Evolutionary conservation across 345 rosid genomes (phyloP).

Genomic region (Syzygium grande): DNA sequence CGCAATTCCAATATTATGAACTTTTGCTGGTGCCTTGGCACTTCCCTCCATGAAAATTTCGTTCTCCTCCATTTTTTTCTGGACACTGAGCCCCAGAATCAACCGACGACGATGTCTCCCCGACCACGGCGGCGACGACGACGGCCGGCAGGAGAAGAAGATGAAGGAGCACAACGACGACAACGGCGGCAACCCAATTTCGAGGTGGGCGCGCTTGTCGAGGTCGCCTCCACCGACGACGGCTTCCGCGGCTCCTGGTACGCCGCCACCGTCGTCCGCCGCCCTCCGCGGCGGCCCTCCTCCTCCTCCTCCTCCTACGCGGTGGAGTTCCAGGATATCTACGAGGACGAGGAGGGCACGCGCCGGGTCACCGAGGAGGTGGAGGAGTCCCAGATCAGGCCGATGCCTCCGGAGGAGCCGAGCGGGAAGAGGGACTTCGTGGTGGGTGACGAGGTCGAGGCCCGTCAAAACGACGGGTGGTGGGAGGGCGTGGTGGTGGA

Average conservation of each 20-base stretch:
- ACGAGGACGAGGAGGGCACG: slow-evolving; percentile 38
- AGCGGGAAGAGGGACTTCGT: slow-evolving; percentile 14
- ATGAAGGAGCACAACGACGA: background rate
- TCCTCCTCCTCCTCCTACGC: slow-evolving; percentile 1
- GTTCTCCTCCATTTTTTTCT: background rate
- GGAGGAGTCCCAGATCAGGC: slow-evolving; percentile 33
- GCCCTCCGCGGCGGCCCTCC: background rate
- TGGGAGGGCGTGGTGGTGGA: slow-evolving; percentile 78
- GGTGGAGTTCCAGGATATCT: slow-evolving; percentile 29
- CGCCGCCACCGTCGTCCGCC: slow-evolving; percentile 32
- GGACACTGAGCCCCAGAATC: background rate
- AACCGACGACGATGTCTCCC: background rate
- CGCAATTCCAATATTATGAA: background rate
- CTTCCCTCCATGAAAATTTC: background rate
- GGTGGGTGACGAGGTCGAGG: slow-evolving; percentile 61
- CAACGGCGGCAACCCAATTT: background rate
- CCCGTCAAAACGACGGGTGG: slow-evolving; percentile 72
- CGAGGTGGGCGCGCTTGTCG: slow-evolving; percentile 22
- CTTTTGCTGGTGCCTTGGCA: background rate
- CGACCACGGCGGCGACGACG: background rate
- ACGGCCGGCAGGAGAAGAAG: background rate
- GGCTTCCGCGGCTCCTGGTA: slow-evolving; percentile 80
- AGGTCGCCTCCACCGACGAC: slow-evolving; percentile 49
- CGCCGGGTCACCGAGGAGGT: slow-evolving; percentile 34
- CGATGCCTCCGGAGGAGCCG: slow-evolving; percentile 46